Conservation (phyloP, 2,329 filamentous ascomycete species). For the Tolypocladium tundrense region DNA sequence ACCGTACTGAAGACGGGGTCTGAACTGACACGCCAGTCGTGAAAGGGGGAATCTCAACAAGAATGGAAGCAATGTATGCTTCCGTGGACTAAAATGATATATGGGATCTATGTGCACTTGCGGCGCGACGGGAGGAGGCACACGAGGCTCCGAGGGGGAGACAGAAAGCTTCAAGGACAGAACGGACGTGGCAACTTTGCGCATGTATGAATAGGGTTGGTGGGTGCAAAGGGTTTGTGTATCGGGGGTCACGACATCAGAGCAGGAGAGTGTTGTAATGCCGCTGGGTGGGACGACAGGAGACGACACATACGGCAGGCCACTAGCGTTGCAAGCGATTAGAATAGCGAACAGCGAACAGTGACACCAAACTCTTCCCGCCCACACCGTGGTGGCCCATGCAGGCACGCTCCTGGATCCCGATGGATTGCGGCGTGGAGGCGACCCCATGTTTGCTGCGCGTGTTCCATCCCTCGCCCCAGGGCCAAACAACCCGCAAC, state of each 20-base stretch:
- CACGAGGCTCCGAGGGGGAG: background rate
- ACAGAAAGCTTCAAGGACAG: background rate
- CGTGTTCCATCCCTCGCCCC: background rate
- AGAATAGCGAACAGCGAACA: background rate
- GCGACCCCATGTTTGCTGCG: background rate
- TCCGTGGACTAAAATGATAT: background rate
- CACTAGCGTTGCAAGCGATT: background rate
- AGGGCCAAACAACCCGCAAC: background rate
- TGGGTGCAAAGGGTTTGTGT: background rate
- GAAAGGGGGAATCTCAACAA: background rate
- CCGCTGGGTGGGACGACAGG: background rate
- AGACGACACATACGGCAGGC: background rate
- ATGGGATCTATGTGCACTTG: background rate
- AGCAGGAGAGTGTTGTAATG: background rate
- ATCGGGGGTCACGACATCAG: background rate
- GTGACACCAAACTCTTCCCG: background rate
- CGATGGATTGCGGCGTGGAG: no score
- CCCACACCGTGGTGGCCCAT: background rate
- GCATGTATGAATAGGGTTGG: background rate
- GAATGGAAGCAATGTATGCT: background rate
- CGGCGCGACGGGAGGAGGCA: background rate
- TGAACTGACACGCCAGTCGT: background rate
- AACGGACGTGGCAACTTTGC: background rate
- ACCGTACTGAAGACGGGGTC: slow-evolving; percentile 30
- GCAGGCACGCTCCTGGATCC: background rate